A percentile compares a stretch with the other conserved stretches of the same genome.
Evolutionary conservation across 2,329 filamentous ascomycete genomes (phyloP).

Genomic region (Pleoardoris graminearum): DNA sequence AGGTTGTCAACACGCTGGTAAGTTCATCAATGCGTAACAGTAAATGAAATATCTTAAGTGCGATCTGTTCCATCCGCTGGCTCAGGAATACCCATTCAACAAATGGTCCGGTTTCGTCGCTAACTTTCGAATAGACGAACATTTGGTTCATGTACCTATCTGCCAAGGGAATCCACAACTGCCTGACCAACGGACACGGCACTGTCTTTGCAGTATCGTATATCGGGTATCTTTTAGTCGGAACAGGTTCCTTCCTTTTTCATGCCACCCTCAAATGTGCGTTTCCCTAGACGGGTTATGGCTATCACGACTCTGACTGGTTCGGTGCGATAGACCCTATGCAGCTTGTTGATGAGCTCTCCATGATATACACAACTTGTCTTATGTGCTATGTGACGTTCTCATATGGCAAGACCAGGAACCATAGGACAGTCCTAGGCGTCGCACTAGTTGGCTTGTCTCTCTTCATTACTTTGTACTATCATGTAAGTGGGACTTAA

Average conservation of each 20-base stretch:
- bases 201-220: slow-evolving; percentile 72
- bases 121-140: slow-evolving; percentile 61
- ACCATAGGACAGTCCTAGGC: slow-evolving; percentile 59
- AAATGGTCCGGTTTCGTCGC: not conserved
- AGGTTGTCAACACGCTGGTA: slow-evolving; percentile 72
- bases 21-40: not conserved
- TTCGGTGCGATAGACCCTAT: slow-evolving; percentile 60
- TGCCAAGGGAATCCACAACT: slow-evolving; percentile 73
- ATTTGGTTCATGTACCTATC: slow-evolving; percentile 79
- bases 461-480: slow-evolving; percentile 74
- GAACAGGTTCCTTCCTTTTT: slow-evolving; percentile 65
- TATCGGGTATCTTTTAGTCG: slow-evolving; percentile 63
- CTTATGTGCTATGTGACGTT: slow-evolving; percentile 74
- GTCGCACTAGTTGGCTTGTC: slow-evolving; percentile 57
- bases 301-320: not conserved
- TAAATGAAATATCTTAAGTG: not conserved
- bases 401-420: slow-evolving; percentile 63
- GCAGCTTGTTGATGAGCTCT: slow-evolving; percentile 71
- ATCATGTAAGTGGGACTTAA: slow-evolving; percentile 54
- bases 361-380: slow-evolving; percentile 73
- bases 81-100: not conserved
- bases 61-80: not conserved
- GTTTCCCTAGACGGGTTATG: not conserved
- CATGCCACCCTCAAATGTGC: slow-evolving; percentile 54
- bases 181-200: slow-evolving; percentile 72